Conservation (phyloP, 106 monocot genomes). For the Dactylorhiza incarnata region DNA sequence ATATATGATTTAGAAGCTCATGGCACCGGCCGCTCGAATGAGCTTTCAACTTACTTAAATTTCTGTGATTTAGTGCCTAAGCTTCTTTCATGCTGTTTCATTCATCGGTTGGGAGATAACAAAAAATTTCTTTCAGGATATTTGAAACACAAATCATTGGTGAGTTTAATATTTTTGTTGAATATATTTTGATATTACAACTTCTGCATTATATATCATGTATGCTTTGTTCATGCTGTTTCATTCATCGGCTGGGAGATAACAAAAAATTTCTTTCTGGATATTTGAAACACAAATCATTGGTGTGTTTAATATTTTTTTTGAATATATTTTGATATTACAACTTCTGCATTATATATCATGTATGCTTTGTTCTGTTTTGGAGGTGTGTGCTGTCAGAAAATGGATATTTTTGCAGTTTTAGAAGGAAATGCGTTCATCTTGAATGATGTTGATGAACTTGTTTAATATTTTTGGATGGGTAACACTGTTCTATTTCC, state of each 20-base stretch:
- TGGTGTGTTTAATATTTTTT: constrained; percentile 26
- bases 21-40: constrained; percentile 12
- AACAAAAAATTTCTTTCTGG: constrained; percentile 15
- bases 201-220: background rate
- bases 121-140: constrained; percentile 27
- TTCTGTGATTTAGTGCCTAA: constrained; percentile 37
- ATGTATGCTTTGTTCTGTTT: background rate
- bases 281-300: constrained; percentile 55
- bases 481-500: background rate
- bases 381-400: background rate
- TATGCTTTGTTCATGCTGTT: constrained; percentile 15
- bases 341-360: background rate
- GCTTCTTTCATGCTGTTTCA: constrained; percentile 32
- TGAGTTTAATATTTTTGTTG: constrained; percentile 13
- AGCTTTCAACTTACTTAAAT: constrained; percentile 16
- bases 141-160: constrained; percentile 57
- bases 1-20: constrained; percentile 19
- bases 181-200: constrained; percentile 2
- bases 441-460: background rate
- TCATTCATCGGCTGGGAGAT: constrained; percentile 15
- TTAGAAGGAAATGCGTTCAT: background rate
- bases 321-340: constrained; percentile 2
- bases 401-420: background rate
- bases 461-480: background rate
- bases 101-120: constrained; percentile 9